A percentile compares a stretch with the other conserved stretches of the same genome.
Conservation (phyloP, 164 flowering plant species). For the Aristolochia contorta region DNA sequence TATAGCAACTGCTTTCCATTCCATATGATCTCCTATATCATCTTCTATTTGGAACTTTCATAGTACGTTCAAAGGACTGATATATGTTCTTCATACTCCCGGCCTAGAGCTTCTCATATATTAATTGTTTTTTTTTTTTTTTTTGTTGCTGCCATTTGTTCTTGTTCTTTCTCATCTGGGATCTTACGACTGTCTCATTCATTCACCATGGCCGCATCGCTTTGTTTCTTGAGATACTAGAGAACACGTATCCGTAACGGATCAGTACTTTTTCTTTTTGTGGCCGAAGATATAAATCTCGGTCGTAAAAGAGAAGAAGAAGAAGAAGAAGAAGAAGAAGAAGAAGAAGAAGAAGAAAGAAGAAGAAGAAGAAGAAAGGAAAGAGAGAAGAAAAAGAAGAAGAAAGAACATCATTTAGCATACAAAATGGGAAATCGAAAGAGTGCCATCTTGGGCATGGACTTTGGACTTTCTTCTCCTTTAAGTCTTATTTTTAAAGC, state of each 20-base stretch:
- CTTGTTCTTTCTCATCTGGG: background rate
- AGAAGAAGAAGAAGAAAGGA: background rate
- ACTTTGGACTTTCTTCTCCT: slow-evolving; percentile 25
- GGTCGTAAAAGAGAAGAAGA: background rate
- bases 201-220: background rate
- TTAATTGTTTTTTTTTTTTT: background rate
- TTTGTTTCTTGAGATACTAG: background rate
- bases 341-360: too few relatives aligned
- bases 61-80: too few relatives aligned
- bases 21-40: too few relatives aligned
- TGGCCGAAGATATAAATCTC: background rate
- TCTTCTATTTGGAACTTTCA: too few relatives aligned
- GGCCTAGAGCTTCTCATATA: too few relatives aligned
- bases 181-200: background rate
- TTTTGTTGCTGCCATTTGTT: background rate
- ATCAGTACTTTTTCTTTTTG: too few relatives aligned
- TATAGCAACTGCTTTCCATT: too few relatives aligned
- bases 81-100: too few relatives aligned
- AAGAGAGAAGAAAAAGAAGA: background rate
- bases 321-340: background rate
- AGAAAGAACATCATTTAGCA: slow-evolving; percentile 12
- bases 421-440: slow-evolving; percentile 10
- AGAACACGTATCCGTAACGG: too few relatives aligned
- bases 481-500: slow-evolving; percentile 17
- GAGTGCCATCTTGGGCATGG: background rate